phyloP scores from a whole-genome alignment of 495 filamentous ascomycete genomes.

The Neurospora discreta region DNA sequence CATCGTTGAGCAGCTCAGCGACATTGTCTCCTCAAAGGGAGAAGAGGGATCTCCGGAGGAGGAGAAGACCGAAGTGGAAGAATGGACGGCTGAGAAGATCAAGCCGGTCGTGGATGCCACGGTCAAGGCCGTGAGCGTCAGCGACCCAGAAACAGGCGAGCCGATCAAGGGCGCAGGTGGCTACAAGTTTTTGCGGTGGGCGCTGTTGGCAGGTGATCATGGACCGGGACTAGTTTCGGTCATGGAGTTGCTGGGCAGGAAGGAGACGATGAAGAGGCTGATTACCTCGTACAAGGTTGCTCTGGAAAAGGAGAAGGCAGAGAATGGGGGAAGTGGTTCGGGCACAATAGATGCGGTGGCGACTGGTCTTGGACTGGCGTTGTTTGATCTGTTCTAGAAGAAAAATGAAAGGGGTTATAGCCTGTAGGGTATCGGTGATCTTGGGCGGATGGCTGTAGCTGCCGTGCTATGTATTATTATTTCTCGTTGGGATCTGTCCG shows the following conservation, averaged over 20 bases:
- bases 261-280: conserved; percentile 46
- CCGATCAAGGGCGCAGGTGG: conserved; percentile 22
- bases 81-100: conserved; percentile 1
- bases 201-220: conserved; percentile 42
- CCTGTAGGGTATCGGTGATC: neutral
- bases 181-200: conserved; percentile 57
- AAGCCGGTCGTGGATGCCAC: neutral
- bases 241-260: conserved; percentile 53
- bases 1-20: neutral
- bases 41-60: neutral
- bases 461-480: neutral
- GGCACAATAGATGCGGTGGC: neutral
- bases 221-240: conserved; percentile 49
- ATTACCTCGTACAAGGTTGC: conserved; percentile 27
- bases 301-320: neutral
- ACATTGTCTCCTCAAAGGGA: neutral
- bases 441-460: neutral
- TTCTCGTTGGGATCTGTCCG: no score
- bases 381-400: neutral
- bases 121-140: neutral
- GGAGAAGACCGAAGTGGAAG: neutral
- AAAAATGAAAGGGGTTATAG: neutral
- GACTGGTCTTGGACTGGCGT: neutral
- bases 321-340: neutral
- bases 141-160: conserved; percentile 26